A percentile compares a stretch with the other conserved stretches of the same genome.
Evolutionary conservation across 2,329 filamentous ascomycete genomes (phyloP).

Genomic region (Paraphaeosphaeria sporulosa): DNA sequence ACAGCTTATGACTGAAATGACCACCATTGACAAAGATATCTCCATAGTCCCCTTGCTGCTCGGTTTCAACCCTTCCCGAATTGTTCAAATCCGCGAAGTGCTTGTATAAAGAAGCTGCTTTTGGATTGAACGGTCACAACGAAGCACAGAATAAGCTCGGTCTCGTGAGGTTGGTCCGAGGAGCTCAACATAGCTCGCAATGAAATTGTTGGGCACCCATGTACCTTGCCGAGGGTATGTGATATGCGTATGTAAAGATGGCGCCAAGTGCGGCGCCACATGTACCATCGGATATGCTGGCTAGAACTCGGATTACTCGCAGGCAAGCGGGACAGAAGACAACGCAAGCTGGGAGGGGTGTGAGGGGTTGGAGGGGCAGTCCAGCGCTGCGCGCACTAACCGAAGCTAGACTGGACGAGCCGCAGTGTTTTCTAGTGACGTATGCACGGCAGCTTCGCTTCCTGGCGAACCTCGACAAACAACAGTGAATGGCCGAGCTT

Average conservation of each 20-base stretch:
- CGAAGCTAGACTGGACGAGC: background rate
- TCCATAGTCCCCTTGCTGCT: no score
- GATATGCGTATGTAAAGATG: background rate
- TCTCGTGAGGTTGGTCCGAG: no score
- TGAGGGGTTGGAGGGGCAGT: conserved; percentile 1
- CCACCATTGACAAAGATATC: no score
- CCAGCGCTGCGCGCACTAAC: background rate
- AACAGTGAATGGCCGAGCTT: background rate
- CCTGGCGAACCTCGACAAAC: background rate
- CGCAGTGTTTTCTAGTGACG: conserved; percentile 7
- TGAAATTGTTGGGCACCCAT: background rate
- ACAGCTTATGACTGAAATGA: no score
- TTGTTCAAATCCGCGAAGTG: no score
- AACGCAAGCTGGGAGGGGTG: background rate
- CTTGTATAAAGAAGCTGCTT: no score
- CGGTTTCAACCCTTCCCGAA: no score
- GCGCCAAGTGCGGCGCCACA: background rate
- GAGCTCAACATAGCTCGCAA: background rate
- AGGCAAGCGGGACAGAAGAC: background rate
- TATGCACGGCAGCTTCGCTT: background rate
- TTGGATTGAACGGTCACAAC: no score
- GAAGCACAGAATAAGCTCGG: no score
- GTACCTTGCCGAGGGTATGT: no score
- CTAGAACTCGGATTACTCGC: background rate
- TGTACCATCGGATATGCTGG: background rate